Base-by-base conservation (phyloP, 2,329 filamentous ascomycete species). In the Hypoxylon rubiginosum region DNA sequence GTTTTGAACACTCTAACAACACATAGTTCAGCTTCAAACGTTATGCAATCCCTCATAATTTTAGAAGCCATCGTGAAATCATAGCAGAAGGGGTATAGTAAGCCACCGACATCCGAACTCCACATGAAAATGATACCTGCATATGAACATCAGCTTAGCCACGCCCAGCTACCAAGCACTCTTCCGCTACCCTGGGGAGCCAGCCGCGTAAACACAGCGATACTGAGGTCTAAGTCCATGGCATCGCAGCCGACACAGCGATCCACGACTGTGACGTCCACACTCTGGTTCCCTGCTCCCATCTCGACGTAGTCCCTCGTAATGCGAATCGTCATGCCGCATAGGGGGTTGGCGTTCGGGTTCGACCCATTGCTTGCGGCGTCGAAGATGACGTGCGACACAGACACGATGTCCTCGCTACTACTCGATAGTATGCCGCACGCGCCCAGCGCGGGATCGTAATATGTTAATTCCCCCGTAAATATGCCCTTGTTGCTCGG, bases 401-500 rank as follows among this genome's bases (percentile, higher is more conserved):
- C 83, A 0, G 92, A 87, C 36, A 87, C 90, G 43, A 94, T 86
- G 61, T 84, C 74, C 61, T 93, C 90, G 7, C 76, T 78, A 7
- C 83, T 80, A 1, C 75, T 78, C 57, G 86, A 88, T 1, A 79
- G 82, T 32, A 85, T 78, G 4, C 92, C 92, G 75, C 92, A 95
- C 0, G 91, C 89, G 11, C 92, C 92, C 3, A 92, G 82, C 3
- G 78, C 82, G 0, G 90, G 86, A 17, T 82, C 80, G 76, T 91
- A 94, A 80, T 89, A 94, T 0, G 90, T 93, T 54, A 92, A 76
- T 53, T 92, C 89, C 56, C 90, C 91, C 3, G 80, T 84, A 72
- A 86, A 88, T n/a, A 67, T 52, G 34, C 39, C 59, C 11, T 19
- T 60, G 45, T 66, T 66, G 62, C 60, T 60, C 11, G 72, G 70